Base-by-base conservation (phyloP, 441 rosid genomes). In the Biscutella laevigata region DNA sequence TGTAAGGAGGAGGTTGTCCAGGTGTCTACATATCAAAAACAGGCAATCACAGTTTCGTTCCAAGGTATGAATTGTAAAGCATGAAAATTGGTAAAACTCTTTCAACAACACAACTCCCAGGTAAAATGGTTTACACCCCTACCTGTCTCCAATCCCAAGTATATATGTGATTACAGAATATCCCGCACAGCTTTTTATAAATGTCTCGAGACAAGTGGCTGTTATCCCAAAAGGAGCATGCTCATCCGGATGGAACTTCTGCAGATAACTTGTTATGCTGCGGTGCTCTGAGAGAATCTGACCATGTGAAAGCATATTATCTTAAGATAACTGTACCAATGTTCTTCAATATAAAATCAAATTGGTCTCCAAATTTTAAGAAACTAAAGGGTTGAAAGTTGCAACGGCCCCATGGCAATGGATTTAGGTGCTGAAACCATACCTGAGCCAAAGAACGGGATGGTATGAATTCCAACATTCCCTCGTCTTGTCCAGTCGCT, bases 401-500 rank as follows among this genome's bases (percentile, higher is more conserved):
- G 27, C 30, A 47, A 19, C 28, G 32, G 42, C 22, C 17, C 21
- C 16, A 1, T n/a, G 7, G 35, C 1, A 36, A 53, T 26, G 12
- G 3, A 20, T 26, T 32, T 20, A 27, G n/a, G 45, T 17, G 15
- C n/a, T 48, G 33, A 12, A 41, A 43, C 37, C 32, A 38, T 74
- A 92, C 99, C 97, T 79, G 95, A 54, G 97, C 95, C 73, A 92
- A 73, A 54, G 95, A 75, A 41, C 76, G 86, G 44, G 99, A 92
- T 30, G 95, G 97, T 79, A 88, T 84, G 68, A 92, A 92, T 66
- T 92, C 97, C 60, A 92, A 59, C 99, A 92, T 86, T 79, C 97
- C 99, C 72, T 92, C 99, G 65, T 92, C 97, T 68, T 82, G 95
- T 61, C 95, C 95, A 27, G 97, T 88, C 49, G 97, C 99, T 68